Conservation (phyloP, 306 rosid species). For the Vigna hirtella region DNA sequence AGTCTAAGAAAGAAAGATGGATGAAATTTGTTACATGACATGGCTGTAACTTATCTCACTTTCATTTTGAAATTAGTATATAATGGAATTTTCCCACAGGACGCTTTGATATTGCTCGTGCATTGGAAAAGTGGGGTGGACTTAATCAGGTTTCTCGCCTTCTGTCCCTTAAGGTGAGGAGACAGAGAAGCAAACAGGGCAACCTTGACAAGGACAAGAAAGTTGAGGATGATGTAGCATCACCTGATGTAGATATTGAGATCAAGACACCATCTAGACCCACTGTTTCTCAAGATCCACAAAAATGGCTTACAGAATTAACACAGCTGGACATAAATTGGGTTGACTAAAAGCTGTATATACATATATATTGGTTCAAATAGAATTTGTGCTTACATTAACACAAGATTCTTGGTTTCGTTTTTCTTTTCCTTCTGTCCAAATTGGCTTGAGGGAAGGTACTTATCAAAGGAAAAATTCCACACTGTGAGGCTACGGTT, state of each 20-base stretch:
- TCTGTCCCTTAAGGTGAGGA: constrained; percentile 76
- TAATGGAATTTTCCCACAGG: constrained; percentile 55
- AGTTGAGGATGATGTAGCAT: constrained; percentile 43
- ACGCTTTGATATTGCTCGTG: constrained; percentile 88
- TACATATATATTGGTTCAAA: constrained; percentile 1
- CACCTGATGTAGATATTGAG: constrained; percentile 53
- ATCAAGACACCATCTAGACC: constrained; percentile 56
- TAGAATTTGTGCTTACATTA: not conserved
- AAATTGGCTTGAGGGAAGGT: constrained; percentile 28
- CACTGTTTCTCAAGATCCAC: constrained; percentile 68
- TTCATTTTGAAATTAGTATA: constrained; percentile 19
- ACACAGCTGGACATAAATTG: constrained; percentile 81
- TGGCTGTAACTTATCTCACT: not conserved
- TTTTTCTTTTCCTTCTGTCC: not conserved
- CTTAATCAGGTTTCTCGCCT: constrained; percentile 92
- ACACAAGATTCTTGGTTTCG: constrained; percentile 14
- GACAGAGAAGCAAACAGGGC: constrained; percentile 67
- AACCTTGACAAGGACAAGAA: constrained; percentile 59
- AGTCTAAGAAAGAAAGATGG: constrained; percentile 24
- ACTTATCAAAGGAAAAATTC: constrained; percentile 11
- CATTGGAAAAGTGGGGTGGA: constrained; percentile 97
- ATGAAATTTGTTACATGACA: not conserved
- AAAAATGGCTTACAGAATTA: constrained; percentile 75
- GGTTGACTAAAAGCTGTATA: constrained; percentile 57
- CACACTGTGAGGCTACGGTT: not conserved